Base-by-base conservation (phyloP, 352 stramenopile genomes). In the Phytophthora chlamydospora region DNA sequence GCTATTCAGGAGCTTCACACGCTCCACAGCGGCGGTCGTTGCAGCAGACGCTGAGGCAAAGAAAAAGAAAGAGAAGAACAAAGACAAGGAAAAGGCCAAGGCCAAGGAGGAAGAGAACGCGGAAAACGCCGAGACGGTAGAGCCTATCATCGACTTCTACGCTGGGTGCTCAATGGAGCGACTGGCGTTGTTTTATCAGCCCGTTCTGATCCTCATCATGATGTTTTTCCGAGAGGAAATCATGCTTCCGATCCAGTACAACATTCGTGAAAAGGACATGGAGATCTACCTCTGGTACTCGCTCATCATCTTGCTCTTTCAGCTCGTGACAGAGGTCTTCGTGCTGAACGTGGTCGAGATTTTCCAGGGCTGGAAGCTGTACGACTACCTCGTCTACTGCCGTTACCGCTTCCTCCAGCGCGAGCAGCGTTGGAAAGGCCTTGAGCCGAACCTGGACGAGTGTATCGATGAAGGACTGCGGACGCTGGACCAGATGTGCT, bases 351-450 rank as follows among this genome's bases (percentile, higher is more conserved):
- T 94, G 4, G 81, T 98, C n/a, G 97, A 99, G 76, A 86, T 98
- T 16, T 98, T 98, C 64, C 91, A 98, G 59, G 96, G 96, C 34
- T 99, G 97, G 97, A 99, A 99, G 68, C 95, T 99, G 6, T 98
- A 98, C 56, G 97, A 99, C 59, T 99, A 99, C 49, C 81, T 99
- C 7, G 88, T 98, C 13, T 99, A 98, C 65, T 98, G 90, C 17
- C 87, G 90, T 6, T 98, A 98, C 57, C 85, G 95, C 13, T 99
- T 98, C 70, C 67, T 98, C 9, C 96, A 99, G 73, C 89, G 97
- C 14, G 96, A 99, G 65, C 85, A 95, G 50, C 92, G 91, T 27
- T 99, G 97, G 97, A 99, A 98, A 71, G 97, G 96, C 8, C 78
- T 98, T 48, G 97, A 99, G 61, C 84, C 96, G 9, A 96, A 94